Base-by-base conservation (phyloP, 495 filamentous ascomycete genomes). In the Xylaria intraflava region DNA sequence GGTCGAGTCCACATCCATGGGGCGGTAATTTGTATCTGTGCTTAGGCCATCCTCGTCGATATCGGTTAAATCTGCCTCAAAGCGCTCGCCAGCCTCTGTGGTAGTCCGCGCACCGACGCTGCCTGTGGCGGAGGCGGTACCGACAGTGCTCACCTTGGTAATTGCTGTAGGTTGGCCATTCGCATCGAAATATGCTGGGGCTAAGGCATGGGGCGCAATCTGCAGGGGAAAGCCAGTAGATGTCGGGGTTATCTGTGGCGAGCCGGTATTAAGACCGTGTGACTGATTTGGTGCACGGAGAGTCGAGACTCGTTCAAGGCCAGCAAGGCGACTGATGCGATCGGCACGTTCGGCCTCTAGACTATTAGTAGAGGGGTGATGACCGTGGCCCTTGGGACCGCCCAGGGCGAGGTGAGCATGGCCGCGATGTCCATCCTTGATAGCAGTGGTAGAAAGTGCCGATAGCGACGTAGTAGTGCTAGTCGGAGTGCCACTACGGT, bases 381-480 rank as follows among this genome's bases (percentile, higher is more conserved):
- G 84, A 6, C 71, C 70, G 52, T 82, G 82, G 45, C 73, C 71
- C 48, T 79, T 78, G 55, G 74, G 69, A 44, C 72, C 69, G 50
- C 65, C 65, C 50, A 57, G 44, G 46, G 76, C 68, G 17, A 76
- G 75, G 51, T 74, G 73, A 22, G 72, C 66, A 53, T 88, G 81
- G 62, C 90, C 90, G 53, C 86, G 85, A 58, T 94, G 89, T 53
- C 90, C 90, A 60, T 96, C 90, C 71, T 94, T 96, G 74, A 93
- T 93, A 43, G 90, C 90, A 6, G 89, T 91, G 24, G 90, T 96
- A 17, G 87, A 92, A 29, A 95, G 78, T 11, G 87, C 84, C 17
- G 88, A 93, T 54, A 96, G 81, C 22, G 88, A 88, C 10, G 89
- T 92, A 6, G 87, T 91, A 23, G 85, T 83, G 49, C 87, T 91